Evolutionary conservation across 495 filamentous ascomycete genomes (phyloP), one percentile per base, ranked within the genome.

Genomic region (Penicillium samsonianum): DNA sequence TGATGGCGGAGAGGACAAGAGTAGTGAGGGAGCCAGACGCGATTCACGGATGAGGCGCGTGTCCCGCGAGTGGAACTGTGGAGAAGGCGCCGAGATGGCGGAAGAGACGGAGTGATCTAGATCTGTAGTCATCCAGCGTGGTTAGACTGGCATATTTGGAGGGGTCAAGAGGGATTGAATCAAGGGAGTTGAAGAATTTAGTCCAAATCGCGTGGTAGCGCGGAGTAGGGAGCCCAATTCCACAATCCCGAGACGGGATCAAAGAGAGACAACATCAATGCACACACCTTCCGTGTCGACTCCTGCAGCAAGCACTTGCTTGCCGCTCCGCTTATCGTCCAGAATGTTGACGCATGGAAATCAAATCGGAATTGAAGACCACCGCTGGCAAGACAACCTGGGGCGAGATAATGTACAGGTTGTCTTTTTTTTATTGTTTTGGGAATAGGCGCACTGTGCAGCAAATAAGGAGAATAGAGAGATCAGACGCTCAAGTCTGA

Each of bases 281-380:
- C 50, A 76, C 77, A 53, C 59, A 78, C 76, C 73, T 77, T 78
- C 77, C 77, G 76, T 78, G 68, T 78, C 75, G 76, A 74, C 73
- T 75, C 67, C 73, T 75, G 76, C 76, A 80, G 77, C 77, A 80
- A 80, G 77, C 77, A 75, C 70, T 73, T 73, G 77, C 77, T 80
- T 80, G 77, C 77, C 74, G 77, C 77, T 75, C 73, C 71, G 66
- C 65, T 76, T 79, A 79, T 74, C 59, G 72, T 75, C 77, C 72
- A 76, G 70, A 80, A 80, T 80, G 68, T 70, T 76, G 75, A 78
- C 73, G 74, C 77, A 78, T 78, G 77, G 73, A 77, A 75, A 68
- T 72, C 64, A 63, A 68, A 69, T 59, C 45, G 62, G 55, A 60
- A 59, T 56, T 55, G 60, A 61, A 57, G 55, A 67, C 46, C 59